A percentile compares a stretch with the other conserved stretches of the same genome.
These are phyloP conservation scores for Chalaropsis thielavioides DNA, from an alignment of 2,329 filamentous ascomycete genomes.

Conservation along the genomic window DNA sequence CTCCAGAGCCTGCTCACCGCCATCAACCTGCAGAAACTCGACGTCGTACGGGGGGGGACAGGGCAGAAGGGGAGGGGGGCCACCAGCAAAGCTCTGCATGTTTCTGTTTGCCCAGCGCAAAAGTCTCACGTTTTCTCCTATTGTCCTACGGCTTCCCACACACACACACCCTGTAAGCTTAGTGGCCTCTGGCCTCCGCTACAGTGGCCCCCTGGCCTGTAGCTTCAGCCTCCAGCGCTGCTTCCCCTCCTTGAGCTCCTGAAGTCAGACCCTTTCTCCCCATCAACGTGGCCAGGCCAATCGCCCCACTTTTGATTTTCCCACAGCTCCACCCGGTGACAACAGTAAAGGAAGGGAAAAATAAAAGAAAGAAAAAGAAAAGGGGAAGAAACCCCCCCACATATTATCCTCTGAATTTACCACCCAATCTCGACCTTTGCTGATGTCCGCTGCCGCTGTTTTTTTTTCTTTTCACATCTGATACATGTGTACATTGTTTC, in stretches of 20 bases:
- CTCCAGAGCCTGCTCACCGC: neutral
- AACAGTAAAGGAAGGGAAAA: neutral
- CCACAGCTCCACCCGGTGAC: neutral
- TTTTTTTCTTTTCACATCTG: no score
- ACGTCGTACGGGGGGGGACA: neutral
- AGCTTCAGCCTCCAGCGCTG: neutral
- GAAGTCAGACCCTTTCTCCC: neutral
- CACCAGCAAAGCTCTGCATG: neutral
- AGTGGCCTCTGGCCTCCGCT: neutral
- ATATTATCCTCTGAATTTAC: neutral
- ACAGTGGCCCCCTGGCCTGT: neutral
- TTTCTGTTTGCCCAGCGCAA: neutral
- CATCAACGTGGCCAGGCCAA: neutral
- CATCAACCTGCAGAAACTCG: neutral
- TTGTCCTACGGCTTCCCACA: neutral
- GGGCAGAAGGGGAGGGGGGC: neutral
- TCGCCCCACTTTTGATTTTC: conserved; percentile 5
- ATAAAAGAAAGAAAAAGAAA: neutral
- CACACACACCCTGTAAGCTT: neutral
- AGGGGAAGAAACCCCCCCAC: neutral
- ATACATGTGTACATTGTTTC: no score
- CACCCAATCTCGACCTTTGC: neutral
- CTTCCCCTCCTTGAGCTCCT: neutral
- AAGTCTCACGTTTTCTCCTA: neutral
- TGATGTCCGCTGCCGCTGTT: neutral